Base-by-base conservation (phyloP, 1,284 basidiomycete genomes). In the Melampsora larici-populina region DNA sequence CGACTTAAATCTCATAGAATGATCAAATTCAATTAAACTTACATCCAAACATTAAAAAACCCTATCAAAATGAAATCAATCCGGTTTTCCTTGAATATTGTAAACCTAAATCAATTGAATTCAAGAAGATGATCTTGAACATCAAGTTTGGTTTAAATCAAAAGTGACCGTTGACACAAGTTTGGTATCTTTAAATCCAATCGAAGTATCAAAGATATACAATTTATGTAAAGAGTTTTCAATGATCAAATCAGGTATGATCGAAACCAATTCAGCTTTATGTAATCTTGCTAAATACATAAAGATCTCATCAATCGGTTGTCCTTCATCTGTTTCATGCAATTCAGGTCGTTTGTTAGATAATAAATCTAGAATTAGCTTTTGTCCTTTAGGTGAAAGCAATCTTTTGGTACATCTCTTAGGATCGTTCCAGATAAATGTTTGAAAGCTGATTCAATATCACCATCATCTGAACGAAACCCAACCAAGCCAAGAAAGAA, bases 261-360 rank as follows among this genome's bases (percentile, higher is more conserved):
- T 64, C 0, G 75, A 77, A 48, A 69, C 70, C 11, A 77, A 36
- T 21, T 43, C 18, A 29, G 75, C 75, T 5, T 58, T 36, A 55
- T 70, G 55, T 29, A 70, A 46, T 9, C 75, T 55, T 4, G 75
- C 75, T 8, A 77, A 51, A 33, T 70, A 69, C 15, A 70, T 26
- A 29, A 77, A 77, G n/a, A 77, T 77, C 43, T 77, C 75, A 40
- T 77, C 75, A 40, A 77, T 64, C 11, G 75, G 75, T 24, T 70
- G 66, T 46, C 75, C 75, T 43, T 55, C 29, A 63, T 77, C 75
- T 0, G 75, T 77, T 48, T 46, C 55, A 29, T 77, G 70, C 0
- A 77, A 31, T 13, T 70, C 55, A 3, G 75, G 75, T n/a, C 75
- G 29, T 60, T 77, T 77, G 33, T 77, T 77, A 1, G 69, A 55